These are phyloP conservation scores for Claviceps sp. DNA, from an alignment of 2,329 filamentous ascomycete genomes.

Conservation along the genomic window DNA sequence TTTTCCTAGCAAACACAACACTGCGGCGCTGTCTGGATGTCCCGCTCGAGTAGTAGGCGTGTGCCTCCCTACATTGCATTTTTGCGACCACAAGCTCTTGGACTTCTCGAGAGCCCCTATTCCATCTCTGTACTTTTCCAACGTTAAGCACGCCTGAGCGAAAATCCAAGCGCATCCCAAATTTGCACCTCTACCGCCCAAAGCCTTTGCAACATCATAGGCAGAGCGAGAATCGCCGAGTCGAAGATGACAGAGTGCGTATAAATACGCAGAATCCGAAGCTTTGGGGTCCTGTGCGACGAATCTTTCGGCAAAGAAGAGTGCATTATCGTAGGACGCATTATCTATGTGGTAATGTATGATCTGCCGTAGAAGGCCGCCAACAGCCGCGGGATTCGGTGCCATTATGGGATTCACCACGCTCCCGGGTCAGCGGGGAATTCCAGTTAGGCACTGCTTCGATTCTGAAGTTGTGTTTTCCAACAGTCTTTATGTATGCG, in stretches of 20 bases:
- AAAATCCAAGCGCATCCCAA: conserved; percentile 84
- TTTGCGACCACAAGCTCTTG: conserved; percentile 59
- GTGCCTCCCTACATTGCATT: conserved; percentile 71
- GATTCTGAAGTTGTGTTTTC: not conserved
- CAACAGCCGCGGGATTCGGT: conserved; percentile 35
- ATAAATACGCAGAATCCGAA: conserved; percentile 67
- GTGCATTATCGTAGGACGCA: conserved; percentile 73
- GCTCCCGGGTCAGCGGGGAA: not conserved
- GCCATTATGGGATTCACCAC: conserved; percentile 30
- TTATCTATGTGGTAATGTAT: conserved; percentile 73
- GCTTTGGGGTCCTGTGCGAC: conserved; percentile 72
- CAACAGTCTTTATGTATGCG: not conserved
- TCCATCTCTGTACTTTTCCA: conserved; percentile 71
- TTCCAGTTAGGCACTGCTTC: not conserved
- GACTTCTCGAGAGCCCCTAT: conserved; percentile 74
- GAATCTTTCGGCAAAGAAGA: conserved; percentile 84
- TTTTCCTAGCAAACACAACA: conserved; percentile 76
- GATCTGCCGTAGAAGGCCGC: conserved; percentile 42
- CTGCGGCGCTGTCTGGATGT: conserved; percentile 68
- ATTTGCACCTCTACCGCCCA: conserved; percentile 58
- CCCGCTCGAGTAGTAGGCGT: conserved; percentile 61
- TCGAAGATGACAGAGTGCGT: conserved; percentile 73
- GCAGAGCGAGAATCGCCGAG: conserved; percentile 74
- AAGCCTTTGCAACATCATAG: conserved; percentile 64
- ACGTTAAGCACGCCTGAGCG: conserved; percentile 71